Conservation (phyloP, 495 filamentous ascomycete species). For the Letharia lupina region DNA sequence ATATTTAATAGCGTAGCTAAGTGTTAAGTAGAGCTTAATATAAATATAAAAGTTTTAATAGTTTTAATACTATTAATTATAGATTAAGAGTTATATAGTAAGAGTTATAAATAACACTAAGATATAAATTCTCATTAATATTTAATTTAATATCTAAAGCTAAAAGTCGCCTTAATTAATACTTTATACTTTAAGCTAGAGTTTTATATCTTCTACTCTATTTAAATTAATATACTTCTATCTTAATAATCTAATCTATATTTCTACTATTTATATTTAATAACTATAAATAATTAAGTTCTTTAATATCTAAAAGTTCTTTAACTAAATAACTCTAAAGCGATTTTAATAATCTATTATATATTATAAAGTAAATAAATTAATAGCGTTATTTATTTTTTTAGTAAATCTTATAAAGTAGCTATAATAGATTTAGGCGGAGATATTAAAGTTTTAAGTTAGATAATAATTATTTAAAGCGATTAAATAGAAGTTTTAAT, state of each 20-base stretch:
- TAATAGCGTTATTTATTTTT: not conserved
- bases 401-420: slow-evolving; percentile 11
- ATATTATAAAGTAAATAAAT: not conserved
- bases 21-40: not conserved
- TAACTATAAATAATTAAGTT: slow-evolving; percentile 11
- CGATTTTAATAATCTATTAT: not conserved
- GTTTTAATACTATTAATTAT: not conserved
- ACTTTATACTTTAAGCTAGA: not conserved
- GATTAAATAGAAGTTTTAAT: slow-evolving; percentile 5
- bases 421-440: slow-evolving; percentile 1
- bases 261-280: not conserved
- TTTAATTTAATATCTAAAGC: too few species aligned
- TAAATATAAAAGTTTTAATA: not conserved
- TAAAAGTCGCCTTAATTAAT: not conserved
- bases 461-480: slow-evolving; percentile 4
- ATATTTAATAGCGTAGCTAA: slow-evolving; percentile 8
- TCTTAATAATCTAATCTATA: not conserved
- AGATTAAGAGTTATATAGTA: too few species aligned
- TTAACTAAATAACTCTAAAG: not conserved
- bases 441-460: slow-evolving; percentile 6
- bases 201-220: not conserved
- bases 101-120: too few species aligned
- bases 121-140: too few species aligned
- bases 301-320: slow-evolving; percentile 4
- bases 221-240: not conserved